Conservation (phyloP, 805 yeast species). For the Candida boleticola region DNA sequence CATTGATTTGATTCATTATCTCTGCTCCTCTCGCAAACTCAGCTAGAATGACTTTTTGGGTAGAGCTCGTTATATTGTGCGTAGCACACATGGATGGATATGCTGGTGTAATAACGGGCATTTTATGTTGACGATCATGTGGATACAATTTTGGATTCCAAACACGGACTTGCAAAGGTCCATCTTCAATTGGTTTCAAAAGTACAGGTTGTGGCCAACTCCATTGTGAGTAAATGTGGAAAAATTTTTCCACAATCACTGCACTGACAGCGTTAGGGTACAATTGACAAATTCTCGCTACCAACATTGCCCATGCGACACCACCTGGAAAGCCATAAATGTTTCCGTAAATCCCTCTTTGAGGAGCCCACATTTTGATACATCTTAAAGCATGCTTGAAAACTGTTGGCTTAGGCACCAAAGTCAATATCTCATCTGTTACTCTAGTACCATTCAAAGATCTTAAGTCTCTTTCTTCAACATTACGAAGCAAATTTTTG, state of each 20-base stretch:
- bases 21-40: constrained; percentile 78
- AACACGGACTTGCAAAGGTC: constrained; percentile 91
- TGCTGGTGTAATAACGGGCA: constrained; percentile 99
- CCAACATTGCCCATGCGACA: constrained; percentile 99
- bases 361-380: constrained; percentile 94
- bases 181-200: constrained; percentile 91
- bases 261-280: constrained; percentile 97
- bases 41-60: constrained; percentile 74
- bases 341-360: constrained; percentile 90
- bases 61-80: constrained; percentile 87
- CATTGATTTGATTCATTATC: constrained; percentile 63
- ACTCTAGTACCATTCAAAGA: constrained; percentile 95
- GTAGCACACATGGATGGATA: constrained; percentile 99
- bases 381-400: constrained; percentile 92
- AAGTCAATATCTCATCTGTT: constrained; percentile 84
- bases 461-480: constrained; percentile 89
- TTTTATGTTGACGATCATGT: constrained; percentile 82
- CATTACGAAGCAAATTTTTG: constrained; percentile 77
- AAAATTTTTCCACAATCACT: constrained; percentile 84
- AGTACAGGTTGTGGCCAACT: constrained; percentile 98
- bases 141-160: constrained; percentile 95
- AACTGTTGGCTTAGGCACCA: constrained; percentile 91
- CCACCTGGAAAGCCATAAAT: constrained; percentile 99
- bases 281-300: constrained; percentile 94
- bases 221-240: constrained; percentile 85